A percentile compares a stretch with the other conserved stretches of the same genome.
These are phyloP conservation scores for Trichoderma sp. DNA, from an alignment of 2,329 filamentous ascomycete genomes.

Conservation along the genomic window DNA sequence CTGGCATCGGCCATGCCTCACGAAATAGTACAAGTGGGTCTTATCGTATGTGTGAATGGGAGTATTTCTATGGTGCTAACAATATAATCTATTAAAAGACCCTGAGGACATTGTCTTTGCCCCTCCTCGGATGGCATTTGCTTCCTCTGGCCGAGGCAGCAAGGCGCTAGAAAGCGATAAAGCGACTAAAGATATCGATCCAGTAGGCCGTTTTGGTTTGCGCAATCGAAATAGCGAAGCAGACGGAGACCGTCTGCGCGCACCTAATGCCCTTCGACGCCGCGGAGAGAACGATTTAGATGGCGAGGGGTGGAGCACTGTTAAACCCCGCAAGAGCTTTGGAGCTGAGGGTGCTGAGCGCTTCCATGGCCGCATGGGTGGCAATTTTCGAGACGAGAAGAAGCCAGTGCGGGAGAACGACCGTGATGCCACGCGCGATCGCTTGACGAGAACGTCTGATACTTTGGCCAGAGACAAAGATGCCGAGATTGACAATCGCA, in stretches of 20 bases:
- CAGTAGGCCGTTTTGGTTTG: constrained; percentile 60
- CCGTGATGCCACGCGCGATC: constrained; percentile 54
- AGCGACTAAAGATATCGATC: constrained; percentile 52
- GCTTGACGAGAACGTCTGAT: constrained; percentile 53
- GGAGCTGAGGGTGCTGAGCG: constrained; percentile 71
- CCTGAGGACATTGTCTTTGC: constrained; percentile 83
- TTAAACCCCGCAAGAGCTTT: constrained; percentile 74
- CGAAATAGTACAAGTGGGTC: constrained; percentile 60
- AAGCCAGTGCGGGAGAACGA: constrained; percentile 55
- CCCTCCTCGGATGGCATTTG: constrained; percentile 78
- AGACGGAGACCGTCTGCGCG: constrained; percentile 55
- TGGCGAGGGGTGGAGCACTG: constrained; percentile 74
- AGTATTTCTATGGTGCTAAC: constrained; percentile 18
- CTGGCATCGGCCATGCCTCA: constrained; percentile 54
- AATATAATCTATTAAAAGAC: constrained; percentile 49
- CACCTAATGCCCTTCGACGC: constrained; percentile 52
- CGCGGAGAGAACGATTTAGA: constrained; percentile 61
- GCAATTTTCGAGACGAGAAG: constrained; percentile 47
- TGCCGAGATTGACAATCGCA: constrained; percentile 56
- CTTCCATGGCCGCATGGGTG: constrained; percentile 66
- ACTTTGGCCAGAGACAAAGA: constrained; percentile 53
- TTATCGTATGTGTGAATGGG: neutral
- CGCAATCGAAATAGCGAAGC: constrained; percentile 54
- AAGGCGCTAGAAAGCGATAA: constrained; percentile 58
- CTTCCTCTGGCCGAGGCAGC: constrained; percentile 66